Base-by-base conservation (phyloP, 192 early-diverging fungal genomes). In the Coemansia erecta region DNA sequence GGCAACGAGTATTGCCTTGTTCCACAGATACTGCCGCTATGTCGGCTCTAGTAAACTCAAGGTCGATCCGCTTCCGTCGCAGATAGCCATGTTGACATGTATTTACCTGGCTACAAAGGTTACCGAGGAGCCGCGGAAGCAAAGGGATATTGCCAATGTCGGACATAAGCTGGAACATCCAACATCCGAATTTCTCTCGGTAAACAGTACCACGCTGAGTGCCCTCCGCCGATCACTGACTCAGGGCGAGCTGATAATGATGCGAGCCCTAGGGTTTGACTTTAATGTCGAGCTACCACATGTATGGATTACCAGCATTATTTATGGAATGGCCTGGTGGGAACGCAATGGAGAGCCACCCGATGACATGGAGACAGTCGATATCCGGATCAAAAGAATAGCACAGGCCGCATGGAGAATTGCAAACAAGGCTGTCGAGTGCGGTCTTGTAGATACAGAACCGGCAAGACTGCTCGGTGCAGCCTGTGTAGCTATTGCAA, bases 251-350 rank as follows among this genome's bases (percentile, higher is more conserved):
- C 55, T 75, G n/a, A 21, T 59, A 3, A 28, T 68, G 17, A 54
- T 75, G 56, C 53, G 72, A 7, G 17, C 39, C 8, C 39, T 65
- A 8, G 72, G 62, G 2, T 75, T 75, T 17, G 43, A 75, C 12
- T 26, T 75, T 19, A 61, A 58, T 35, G 66, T 68, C 7, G 72
- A 72, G 23, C 42, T 72, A 23, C 70, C 70, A n/a, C 63, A 72
- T 35, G 19, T 17, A 23, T 72, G 70, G 70, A 66, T 66, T 8
- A 54, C 56, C 0, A 51, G 40, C 10, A 72, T 66, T 4, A 15
- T 72, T 13, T 55, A 72, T 56, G 70, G 70, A n/a, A 66, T 66
- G 70, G 56, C 56, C n/a, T 72, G 70, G 70, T 72, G 70, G 63
- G 56, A 49, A 18, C 28, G 48, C 44, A 66, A 58, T 26, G 70